A percentile compares a stretch with the other conserved stretches of the same genome.
Evolutionary conservation across 2,329 filamentous ascomycete species (phyloP).

Genomic region (Cercospora janseana): DNA sequence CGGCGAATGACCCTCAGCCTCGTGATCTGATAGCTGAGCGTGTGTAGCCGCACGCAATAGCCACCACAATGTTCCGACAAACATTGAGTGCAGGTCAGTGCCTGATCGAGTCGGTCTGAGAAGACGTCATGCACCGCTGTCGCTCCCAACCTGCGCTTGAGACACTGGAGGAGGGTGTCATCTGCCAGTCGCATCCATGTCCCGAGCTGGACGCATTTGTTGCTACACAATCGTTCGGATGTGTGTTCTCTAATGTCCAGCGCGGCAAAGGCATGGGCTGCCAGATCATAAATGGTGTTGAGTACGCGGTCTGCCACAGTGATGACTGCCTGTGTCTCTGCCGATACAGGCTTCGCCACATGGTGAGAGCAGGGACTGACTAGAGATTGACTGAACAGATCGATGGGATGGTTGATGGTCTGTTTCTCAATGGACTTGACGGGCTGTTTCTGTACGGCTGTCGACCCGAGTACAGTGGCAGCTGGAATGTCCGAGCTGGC

Average conservation of each 20-base stretch:
- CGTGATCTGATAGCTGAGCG: slow-evolving; percentile 11
- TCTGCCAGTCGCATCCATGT: slow-evolving; percentile 16
- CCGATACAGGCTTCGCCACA: not conserved
- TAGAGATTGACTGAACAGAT: not conserved
- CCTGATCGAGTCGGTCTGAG: not conserved
- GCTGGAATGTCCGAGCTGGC: not conserved
- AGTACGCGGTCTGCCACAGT: not conserved
- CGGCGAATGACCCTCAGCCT: slow-evolving; percentile 9
- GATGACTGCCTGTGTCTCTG: not conserved
- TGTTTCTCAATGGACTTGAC: not conserved
- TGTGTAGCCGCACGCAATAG: slow-evolving; percentile 14
- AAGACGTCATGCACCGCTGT: slow-evolving; percentile 11
- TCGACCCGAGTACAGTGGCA: not conserved
- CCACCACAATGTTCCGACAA: slow-evolving; percentile 13
- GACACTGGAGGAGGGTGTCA: slow-evolving; percentile 18
- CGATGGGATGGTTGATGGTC: not conserved
- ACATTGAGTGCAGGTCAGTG: slow-evolving; percentile 10
- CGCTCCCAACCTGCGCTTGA: slow-evolving; percentile 14
- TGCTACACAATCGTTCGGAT: slow-evolving; percentile 3
- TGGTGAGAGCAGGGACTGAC: not conserved
- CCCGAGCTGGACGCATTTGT: not conserved
- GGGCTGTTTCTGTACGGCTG: not conserved
- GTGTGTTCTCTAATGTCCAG: slow-evolving; percentile 9
- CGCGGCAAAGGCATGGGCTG: slow-evolving; percentile 7
- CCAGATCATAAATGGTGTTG: slow-evolving; percentile 3